Evolutionary conservation across 2,329 filamentous ascomycete genomes (phyloP).

Genomic region (Zymoseptoria tritici): DNA sequence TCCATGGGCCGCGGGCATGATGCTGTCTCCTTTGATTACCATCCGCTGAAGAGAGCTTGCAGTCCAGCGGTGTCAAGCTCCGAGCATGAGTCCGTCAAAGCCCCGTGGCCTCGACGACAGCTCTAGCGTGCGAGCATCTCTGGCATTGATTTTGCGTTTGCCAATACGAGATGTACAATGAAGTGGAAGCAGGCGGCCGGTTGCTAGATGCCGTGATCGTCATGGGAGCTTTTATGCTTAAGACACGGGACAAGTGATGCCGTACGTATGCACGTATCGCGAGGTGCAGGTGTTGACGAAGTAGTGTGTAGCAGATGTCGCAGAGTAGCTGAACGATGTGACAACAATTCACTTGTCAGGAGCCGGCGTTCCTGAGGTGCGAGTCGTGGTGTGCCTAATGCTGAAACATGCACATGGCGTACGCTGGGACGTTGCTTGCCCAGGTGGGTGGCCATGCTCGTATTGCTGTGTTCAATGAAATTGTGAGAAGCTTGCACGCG

Average conservation of each 20-base stretch:
- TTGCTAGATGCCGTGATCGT: too few species aligned
- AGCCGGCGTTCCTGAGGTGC: background rate
- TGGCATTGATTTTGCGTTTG: too few species aligned
- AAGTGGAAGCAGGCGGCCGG: too few species aligned
- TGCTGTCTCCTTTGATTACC: background rate
- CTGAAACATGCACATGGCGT: background rate
- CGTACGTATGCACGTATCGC: too few species aligned
- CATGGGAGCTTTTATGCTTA: too few species aligned
- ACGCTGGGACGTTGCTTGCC: background rate
- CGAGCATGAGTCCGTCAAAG: background rate
- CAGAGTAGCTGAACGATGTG: too few species aligned
- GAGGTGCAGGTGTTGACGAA: too few species aligned
- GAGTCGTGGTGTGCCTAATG: background rate
- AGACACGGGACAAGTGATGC: too few species aligned
- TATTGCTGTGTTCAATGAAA: background rate
- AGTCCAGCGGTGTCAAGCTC: background rate
- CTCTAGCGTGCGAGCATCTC: background rate
- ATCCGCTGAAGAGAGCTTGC: background rate
- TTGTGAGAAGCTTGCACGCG: background rate
- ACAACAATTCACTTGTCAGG: too few species aligned
- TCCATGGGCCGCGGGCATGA: background rate
- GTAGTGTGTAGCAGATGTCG: too few species aligned
- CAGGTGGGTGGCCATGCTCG: background rate
- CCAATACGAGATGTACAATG: too few species aligned
- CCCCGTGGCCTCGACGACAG: background rate